phyloP scores from a whole-genome alignment of 2,329 filamentous ascomycete genomes.

The Phaeosphaeriaceae sp. region DNA sequence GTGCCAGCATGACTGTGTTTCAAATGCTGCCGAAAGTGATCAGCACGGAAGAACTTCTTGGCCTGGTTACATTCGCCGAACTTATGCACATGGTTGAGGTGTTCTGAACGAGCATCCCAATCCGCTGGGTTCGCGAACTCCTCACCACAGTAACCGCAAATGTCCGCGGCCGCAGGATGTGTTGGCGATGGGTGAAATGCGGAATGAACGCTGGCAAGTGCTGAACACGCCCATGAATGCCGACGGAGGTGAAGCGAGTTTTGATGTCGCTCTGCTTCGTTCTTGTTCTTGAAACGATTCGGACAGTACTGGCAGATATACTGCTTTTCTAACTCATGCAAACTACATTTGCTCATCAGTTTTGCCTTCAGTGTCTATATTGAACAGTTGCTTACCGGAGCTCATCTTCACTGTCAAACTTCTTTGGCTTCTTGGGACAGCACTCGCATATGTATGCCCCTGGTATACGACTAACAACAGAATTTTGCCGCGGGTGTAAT shows the following conservation, averaged over 20 bases:
- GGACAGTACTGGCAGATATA: constrained; percentile 92
- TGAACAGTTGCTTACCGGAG: constrained; percentile 75
- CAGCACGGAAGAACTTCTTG: constrained; percentile 97
- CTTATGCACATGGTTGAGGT: constrained; percentile 91
- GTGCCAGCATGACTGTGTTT: constrained; percentile 97
- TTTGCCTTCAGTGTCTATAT: not conserved
- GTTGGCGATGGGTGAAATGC: constrained; percentile 85
- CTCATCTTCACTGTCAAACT: constrained; percentile 85
- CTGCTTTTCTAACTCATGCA: constrained; percentile 93
- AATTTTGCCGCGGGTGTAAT: constrained; percentile 57
- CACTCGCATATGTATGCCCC: constrained; percentile 83
- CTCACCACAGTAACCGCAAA: constrained; percentile 93
- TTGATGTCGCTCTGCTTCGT: constrained; percentile 94
- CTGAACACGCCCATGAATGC: constrained; percentile 97
- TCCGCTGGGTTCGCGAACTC: constrained; percentile 89
- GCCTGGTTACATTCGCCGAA: constrained; percentile 97
- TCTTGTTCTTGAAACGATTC: constrained; percentile 98
- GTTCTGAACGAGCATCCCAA: constrained; percentile 85
- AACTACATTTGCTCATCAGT: constrained; percentile 58
- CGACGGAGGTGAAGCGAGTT: constrained; percentile 91
- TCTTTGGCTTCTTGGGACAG: constrained; percentile 96
- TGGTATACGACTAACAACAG: constrained; percentile 58
- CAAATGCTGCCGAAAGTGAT: constrained; percentile 96
- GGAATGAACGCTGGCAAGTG: constrained; percentile 73
- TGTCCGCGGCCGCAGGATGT: constrained; percentile 69